Percentiles rank a stretch among this genome's conserved stretches.
phyloP scores from a whole-genome alignment of 768 basidiomycete species.

The Suillus subaureus region DNA sequence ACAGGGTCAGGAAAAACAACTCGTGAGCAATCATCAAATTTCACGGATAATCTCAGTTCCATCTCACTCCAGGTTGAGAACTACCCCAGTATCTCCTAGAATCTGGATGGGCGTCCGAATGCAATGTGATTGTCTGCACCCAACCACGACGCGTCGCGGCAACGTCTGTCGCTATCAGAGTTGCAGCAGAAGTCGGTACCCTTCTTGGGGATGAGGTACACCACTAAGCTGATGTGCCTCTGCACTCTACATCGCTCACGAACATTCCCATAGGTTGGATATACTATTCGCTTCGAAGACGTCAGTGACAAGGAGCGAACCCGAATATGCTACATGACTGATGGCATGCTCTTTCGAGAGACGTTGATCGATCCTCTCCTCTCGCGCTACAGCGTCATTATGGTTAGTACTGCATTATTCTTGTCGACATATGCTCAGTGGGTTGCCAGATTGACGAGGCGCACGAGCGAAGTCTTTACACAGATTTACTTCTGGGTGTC shows the following conservation, averaged over 20 bases:
- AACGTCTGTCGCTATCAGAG: conserved; percentile 89
- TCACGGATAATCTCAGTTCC: conserved; percentile 1
- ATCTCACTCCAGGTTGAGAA: conserved; percentile 50
- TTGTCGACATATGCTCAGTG: not conserved
- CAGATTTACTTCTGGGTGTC: conserved; percentile 88
- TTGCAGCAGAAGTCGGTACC: conserved; percentile 90
- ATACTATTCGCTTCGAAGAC: conserved; percentile 96
- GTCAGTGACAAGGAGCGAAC: conserved; percentile 84
- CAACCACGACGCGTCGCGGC: conserved; percentile 94
- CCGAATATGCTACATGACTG: conserved; percentile 93
- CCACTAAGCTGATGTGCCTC: not conserved
- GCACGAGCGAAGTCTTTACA: conserved; percentile 95
- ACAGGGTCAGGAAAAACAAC: conserved; percentile 99
- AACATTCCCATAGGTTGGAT: conserved; percentile 72
- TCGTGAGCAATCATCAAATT: conserved; percentile 53
- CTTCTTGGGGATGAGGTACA: conserved; percentile 84
- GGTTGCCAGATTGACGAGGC: conserved; percentile 87
- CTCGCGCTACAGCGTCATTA: conserved; percentile 91
- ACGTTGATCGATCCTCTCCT: conserved; percentile 89
- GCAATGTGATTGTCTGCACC: conserved; percentile 88
- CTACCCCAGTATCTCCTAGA: conserved; percentile 94
- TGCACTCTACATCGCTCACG: conserved; percentile 25
- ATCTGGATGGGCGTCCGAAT: conserved; percentile 87
- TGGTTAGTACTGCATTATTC: conserved; percentile 53
- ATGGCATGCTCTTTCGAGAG: conserved; percentile 97